Base-by-base conservation (phyloP, 768 basidiomycete species). In the Russula virescens region DNA sequence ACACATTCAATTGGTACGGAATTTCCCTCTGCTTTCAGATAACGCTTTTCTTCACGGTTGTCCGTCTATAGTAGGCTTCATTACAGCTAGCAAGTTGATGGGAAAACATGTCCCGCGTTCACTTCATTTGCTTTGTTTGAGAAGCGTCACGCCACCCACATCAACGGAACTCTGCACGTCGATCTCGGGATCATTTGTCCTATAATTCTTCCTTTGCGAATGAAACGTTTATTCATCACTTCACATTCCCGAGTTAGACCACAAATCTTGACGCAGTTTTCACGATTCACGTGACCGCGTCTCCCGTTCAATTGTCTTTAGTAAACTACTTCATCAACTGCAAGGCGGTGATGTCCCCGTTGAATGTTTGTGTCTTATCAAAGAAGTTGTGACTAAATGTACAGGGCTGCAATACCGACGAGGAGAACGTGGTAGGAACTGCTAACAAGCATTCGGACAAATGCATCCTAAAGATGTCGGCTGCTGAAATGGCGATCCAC, bases 161-260 rank as follows among this genome's bases (percentile, higher is more conserved):
- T 46, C 51, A 21, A 26, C 23, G 28, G 23, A 46, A 53, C 19
- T 23, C 23, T 23, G 26, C 52, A n/a, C 46, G 60, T 54, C 52
- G 60, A 61, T 61, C 60, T 51, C 43, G 59, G 52, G 23, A 14
- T 60, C 51, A 54, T 54, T 54, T 61, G 35, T 38, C 19, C 42
- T 45, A 9, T 5, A 9, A 34, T 19, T 9, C 52, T 48, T 38
- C n/a, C 38, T 52, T 35, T 53, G 58, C 14, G 38, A 58, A 58
- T 40, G 23, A 38, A 26, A 21, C 40, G 26, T 28, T 21, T 59
- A 42, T 43, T 5, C 5, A 18, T 43, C 38, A 35, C 38, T 38
- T 49, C 21, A 59, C 21, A n/a, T 45, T 45, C 43, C 50, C 25
- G 8, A 52, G 31, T 53, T 52, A 2, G 23, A 23, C 34, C 13